Percentiles rank a stretch among this genome's conserved stretches.
Evolutionary conservation across 1,139 yeast genomes (phyloP).

Genomic region (Candida neerlandica): DNA sequence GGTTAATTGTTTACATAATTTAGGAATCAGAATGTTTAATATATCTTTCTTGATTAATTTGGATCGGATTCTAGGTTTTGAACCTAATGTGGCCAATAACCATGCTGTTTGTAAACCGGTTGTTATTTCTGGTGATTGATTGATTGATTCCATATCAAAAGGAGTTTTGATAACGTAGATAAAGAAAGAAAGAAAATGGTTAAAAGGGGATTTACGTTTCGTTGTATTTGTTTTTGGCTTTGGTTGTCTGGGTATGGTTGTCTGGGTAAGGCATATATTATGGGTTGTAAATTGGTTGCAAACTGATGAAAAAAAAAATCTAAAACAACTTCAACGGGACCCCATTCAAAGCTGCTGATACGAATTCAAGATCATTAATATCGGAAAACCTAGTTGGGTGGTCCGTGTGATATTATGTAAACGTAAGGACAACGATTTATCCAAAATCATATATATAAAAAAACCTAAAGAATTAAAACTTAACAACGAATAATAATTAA

Average conservation of each 20-base stretch:
- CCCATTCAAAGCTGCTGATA: too few relatives aligned
- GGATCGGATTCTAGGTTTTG: conserved; percentile 22
- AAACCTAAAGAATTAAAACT: not conserved
- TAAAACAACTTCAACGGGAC: too few relatives aligned
- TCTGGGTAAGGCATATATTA: not conserved
- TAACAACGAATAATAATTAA: too few relatives aligned
- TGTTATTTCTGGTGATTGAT: conserved; percentile 9
- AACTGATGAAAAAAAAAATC: not conserved
- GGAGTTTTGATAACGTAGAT: not conserved
- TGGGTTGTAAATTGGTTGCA: conserved; percentile 10
- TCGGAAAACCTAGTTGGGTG: too few relatives aligned
- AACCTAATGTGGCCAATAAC: conserved; percentile 48
- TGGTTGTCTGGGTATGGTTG: not conserved
- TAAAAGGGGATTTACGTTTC: not conserved
- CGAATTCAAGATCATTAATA: too few relatives aligned
- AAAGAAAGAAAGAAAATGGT: not conserved
- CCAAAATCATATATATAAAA: not conserved
- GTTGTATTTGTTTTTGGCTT: not conserved
- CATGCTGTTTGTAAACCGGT: conserved; percentile 26
- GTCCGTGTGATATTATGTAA: too few relatives aligned
- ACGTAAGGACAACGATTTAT: too few relatives aligned
- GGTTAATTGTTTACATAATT: conserved; percentile 40
- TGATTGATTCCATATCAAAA: conserved; percentile 7
- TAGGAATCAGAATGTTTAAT: conserved; percentile 48
- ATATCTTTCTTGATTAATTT: conserved; percentile 39